Conservation (phyloP, 2,329 filamentous ascomycete genomes). For the Trichoderma polysporum region DNA sequence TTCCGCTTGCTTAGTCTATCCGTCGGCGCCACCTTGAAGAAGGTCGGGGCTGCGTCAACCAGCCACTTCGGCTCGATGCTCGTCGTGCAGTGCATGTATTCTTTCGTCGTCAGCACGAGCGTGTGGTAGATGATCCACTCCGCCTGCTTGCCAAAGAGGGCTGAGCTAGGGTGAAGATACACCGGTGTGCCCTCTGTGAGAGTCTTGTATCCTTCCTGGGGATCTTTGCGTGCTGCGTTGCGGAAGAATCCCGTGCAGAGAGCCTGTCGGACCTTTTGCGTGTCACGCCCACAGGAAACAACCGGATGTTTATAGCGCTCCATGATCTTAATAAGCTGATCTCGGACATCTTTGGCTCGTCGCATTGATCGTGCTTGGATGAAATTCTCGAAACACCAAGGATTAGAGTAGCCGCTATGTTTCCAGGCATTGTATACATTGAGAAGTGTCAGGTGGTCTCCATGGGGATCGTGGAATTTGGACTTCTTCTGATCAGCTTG, state of each 20-base stretch:
- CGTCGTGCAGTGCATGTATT: conserved; percentile 97
- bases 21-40: conserved; percentile 94
- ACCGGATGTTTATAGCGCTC: conserved; percentile 82
- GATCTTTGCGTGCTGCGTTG: conserved; percentile 91
- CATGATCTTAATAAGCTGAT: conserved; percentile 93
- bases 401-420: conserved; percentile 71
- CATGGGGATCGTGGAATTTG: conserved; percentile 93
- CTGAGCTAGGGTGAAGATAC: conserved; percentile 87
- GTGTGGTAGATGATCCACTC: conserved; percentile 96
- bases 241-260: conserved; percentile 95
- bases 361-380: conserved; percentile 89
- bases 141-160: conserved; percentile 90
- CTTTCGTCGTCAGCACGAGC: conserved; percentile 88
- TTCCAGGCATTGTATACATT: conserved; percentile 99
- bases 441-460: conserved; percentile 89
- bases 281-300: conserved; percentile 82
- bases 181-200: conserved; percentile 93
- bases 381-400: conserved; percentile 98
- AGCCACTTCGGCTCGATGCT: conserved; percentile 92
- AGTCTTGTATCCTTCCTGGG: conserved; percentile 96
- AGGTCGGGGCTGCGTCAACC: conserved; percentile 94
- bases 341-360: conserved; percentile 85
- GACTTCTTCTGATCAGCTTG: conserved; percentile 97
- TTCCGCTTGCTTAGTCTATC: conserved; percentile 87
- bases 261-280: conserved; percentile 81